A percentile compares a stretch with the other conserved stretches of the same genome.
Conservation (phyloP, 1,139 yeast species). For the Sugiyamaella japonica region DNA sequence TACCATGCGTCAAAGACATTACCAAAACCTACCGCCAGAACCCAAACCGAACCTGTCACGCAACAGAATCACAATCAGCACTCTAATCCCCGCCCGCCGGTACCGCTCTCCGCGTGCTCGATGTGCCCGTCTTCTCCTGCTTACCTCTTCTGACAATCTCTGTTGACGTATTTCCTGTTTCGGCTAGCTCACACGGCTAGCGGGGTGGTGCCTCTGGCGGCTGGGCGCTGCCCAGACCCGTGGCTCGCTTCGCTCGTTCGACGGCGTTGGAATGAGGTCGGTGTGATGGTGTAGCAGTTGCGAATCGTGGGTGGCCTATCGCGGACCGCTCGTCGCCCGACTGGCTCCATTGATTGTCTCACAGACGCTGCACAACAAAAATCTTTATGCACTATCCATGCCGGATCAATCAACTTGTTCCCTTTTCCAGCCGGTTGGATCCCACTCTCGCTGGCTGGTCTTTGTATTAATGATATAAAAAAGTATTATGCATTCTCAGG, state of each 20-base stretch:
- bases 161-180: neutral
- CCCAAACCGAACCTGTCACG: neutral
- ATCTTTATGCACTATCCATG: no score
- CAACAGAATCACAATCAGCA: neutral
- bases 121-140: neutral
- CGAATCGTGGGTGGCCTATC: no score
- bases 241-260: conserved; percentile 10
- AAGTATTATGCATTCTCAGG: neutral
- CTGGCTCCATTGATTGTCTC: no score
- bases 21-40: neutral
- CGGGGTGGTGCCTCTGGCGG: conserved; percentile 4
- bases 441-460: neutral
- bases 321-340: neutral
- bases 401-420: no score
- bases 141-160: neutral
- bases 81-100: neutral
- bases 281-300: no score
- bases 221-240: conserved; percentile 9
- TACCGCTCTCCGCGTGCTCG: neutral
- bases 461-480: neutral
- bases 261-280: neutral
- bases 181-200: neutral
- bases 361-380: no score
- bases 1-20: neutral
- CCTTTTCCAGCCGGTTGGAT: no score